A percentile compares a stretch with the other conserved stretches of the same genome.
Evolutionary conservation across 2,329 filamentous ascomycete genomes (phyloP).

Genomic region (Aspergillus sp.): DNA sequence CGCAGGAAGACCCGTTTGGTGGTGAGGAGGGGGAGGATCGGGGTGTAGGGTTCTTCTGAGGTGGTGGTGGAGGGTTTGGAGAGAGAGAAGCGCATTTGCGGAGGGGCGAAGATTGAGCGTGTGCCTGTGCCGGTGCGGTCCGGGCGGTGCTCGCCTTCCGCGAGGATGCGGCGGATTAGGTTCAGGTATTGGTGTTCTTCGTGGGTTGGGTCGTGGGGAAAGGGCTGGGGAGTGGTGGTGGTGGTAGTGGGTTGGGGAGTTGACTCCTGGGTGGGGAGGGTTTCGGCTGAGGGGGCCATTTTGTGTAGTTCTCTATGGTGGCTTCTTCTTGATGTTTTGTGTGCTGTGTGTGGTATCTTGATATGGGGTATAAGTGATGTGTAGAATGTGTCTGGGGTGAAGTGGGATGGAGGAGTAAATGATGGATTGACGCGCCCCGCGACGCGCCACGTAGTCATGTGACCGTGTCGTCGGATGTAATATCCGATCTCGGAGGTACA

Average conservation of each 20-base stretch:
- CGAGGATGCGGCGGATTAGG: slow-evolving; percentile 81
- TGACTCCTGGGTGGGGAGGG: slow-evolving; percentile 11
- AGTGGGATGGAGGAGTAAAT: background rate
- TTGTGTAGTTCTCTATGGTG: background rate
- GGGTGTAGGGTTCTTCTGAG: slow-evolving; percentile 38
- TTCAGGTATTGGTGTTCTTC: slow-evolving; percentile 95
- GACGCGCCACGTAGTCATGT: slow-evolving; percentile 34
- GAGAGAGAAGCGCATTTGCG: slow-evolving; percentile 82
- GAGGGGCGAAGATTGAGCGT: slow-evolving; percentile 82
- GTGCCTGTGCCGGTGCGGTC: slow-evolving; percentile 95
- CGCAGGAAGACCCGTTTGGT: slow-evolving; percentile 95
- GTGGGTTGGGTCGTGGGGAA: slow-evolving; percentile 51
- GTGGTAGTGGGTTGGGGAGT: slow-evolving; percentile 11
- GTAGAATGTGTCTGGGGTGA: background rate
- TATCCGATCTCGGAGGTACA: no score
- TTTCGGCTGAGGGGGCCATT: slow-evolving; percentile 6
- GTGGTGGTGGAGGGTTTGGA: slow-evolving; percentile 54
- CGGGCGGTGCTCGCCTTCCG: slow-evolving; percentile 80
- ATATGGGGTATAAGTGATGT: background rate
- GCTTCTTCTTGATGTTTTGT: background rate
- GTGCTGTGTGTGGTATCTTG: background rate
- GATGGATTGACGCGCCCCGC: slow-evolving; percentile 22
- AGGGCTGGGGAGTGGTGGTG: slow-evolving; percentile 7
- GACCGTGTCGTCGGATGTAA: slow-evolving; percentile 4
- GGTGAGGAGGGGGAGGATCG: slow-evolving; percentile 87